Base-by-base conservation (phyloP, 106 monocot genomes). In the Acanthochlamys bracteata region DNA sequence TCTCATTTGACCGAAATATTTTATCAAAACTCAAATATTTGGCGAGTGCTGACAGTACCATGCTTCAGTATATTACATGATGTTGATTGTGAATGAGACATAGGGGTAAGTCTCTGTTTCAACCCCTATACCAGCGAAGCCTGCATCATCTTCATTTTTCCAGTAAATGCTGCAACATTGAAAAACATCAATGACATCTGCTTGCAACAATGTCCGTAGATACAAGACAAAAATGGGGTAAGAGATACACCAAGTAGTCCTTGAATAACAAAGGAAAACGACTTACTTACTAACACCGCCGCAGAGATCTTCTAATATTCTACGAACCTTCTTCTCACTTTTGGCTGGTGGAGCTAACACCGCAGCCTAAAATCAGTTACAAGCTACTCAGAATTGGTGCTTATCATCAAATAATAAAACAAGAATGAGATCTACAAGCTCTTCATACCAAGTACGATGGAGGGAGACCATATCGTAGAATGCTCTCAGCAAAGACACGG, bases 391-490 rank as follows among this genome's bases (percentile, higher is more conserved):
- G 16, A 7, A 24, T 26, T 26, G 17, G 59, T 59, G 12, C 4
- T 59, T 40, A 11, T 61, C 7, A 15, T n/a, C 41, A 20, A 40
- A 41, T 13, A 19, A 19, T 15, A 11, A 40, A 6, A n/a, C 16
- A 41, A 61, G 39, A 61, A 41, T 6, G 39, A 17, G 15, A 13
- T 39, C 40, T 27, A 27, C 22, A 7, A 56, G 4, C 42, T 33
- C 57, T 27, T 20, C 20, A 19, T 90, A 94, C 94, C 89, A 91
- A 69, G 65, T 85, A 96, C 55, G 84, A 78, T 63, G 96, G 91
- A 7, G 96, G 96, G 45, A 96, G 76, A 27, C 96, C 96, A 71
- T 91, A 91, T 91, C 95, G 77, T 24, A 96, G 91, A 68, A 96
- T 96, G 78, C 96, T 96, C 78, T 96, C 96, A n/a, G 72, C 73